Evolutionary conservation across 2,329 filamentous ascomycete species (phyloP).

Genomic region (Colletotrichum eremochloae): DNA sequence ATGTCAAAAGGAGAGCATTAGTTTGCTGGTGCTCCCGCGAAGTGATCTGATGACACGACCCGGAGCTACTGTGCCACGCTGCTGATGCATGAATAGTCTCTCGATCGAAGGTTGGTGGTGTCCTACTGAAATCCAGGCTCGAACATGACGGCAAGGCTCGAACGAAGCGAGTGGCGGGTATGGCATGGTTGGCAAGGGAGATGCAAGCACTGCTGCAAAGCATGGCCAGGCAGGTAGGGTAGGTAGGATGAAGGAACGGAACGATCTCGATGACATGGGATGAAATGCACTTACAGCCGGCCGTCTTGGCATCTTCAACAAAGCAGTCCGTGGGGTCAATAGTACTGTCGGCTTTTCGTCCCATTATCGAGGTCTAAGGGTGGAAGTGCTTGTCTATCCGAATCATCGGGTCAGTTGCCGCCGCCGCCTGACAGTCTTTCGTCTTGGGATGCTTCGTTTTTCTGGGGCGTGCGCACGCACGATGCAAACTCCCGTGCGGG

Average conservation of each 20-base stretch:
- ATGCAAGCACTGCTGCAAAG: slow-evolving; percentile 6
- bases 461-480: not conserved
- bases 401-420: slow-evolving; percentile 17
- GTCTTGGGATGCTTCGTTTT: slow-evolving; percentile 32
- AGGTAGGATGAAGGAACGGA: slow-evolving; percentile 8
- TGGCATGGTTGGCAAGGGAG: not conserved
- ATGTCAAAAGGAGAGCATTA: not conserved
- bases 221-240: not conserved
- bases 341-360: slow-evolving; percentile 1
- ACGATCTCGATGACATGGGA: slow-evolving; percentile 22
- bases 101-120: not conserved
- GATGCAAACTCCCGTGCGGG: not conserved
- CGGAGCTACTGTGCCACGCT: slow-evolving; percentile 7
- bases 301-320: slow-evolving; percentile 20
- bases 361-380: not conserved
- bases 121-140: slow-evolving; percentile 13
- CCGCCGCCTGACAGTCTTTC: not conserved
- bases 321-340: not conserved
- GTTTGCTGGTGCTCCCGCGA: not conserved
- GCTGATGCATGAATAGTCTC: not conserved
- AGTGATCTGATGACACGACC: slow-evolving; percentile 1
- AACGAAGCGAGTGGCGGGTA: not conserved
- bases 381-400: slow-evolving; percentile 10
- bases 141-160: slow-evolving; percentile 8
- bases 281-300: slow-evolving; percentile 5